Evolutionary conservation across 768 basidiomycete genomes (phyloP).

Genomic region (Butyriboletus loyo): DNA sequence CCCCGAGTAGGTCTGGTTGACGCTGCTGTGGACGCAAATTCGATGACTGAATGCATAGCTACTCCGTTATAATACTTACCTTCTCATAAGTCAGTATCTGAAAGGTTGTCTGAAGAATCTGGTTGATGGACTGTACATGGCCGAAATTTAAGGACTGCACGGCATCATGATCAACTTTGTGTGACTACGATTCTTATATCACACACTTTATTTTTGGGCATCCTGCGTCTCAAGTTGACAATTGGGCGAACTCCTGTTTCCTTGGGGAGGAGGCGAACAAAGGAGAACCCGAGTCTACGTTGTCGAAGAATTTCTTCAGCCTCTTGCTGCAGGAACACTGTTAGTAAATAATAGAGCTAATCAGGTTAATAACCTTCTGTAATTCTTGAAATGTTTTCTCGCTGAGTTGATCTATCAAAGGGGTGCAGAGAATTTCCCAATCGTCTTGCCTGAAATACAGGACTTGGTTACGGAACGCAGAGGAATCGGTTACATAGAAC

Average conservation of each 20-base stretch:
- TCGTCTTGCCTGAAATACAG: slow-evolving; percentile 95
- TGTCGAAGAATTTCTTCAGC: slow-evolving; percentile 65
- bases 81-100: slow-evolving; percentile 87
- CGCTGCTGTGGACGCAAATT: slow-evolving; percentile 44
- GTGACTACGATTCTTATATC: neutral
- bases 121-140: slow-evolving; percentile 73
- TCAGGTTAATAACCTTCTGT: slow-evolving; percentile 46
- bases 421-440: slow-evolving; percentile 81
- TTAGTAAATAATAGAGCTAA: neutral
- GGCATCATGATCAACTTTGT: neutral
- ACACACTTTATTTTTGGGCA: slow-evolving; percentile 36
- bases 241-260: slow-evolving; percentile 94
- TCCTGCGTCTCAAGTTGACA: slow-evolving; percentile 75
- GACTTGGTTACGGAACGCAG: slow-evolving; percentile 75
- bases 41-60: neutral
- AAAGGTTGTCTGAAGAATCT: slow-evolving; percentile 79
- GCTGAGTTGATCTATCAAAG: slow-evolving; percentile 74
- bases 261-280: slow-evolving; percentile 88
- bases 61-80: slow-evolving; percentile 36
- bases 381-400: slow-evolving; percentile 68
- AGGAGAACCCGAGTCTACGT: slow-evolving; percentile 77
- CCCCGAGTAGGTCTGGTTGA: slow-evolving; percentile 64
- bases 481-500: slow-evolving; percentile 93
- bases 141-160: slow-evolving; percentile 31
- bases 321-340: slow-evolving; percentile 45